These are phyloP conservation scores for Bipolaris victoriae DNA, from an alignment of 2,329 filamentous ascomycete genomes.

Conservation along the genomic window DNA sequence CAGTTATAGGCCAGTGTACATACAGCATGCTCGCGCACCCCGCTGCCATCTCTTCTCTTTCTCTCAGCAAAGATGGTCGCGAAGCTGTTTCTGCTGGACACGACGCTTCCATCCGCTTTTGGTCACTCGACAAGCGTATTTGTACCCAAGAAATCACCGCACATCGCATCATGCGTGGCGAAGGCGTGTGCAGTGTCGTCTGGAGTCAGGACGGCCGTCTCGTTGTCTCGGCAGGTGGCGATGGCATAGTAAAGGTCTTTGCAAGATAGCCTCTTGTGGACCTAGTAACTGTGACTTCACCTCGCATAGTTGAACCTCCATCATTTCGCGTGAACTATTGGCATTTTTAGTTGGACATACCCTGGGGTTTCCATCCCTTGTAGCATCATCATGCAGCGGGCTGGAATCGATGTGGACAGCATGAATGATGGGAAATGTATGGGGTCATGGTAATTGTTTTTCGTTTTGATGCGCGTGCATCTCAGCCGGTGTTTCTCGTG, in stretches of 20 bases:
- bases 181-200: constrained; percentile 90
- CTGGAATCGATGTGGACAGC: constrained; percentile 8
- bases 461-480: constrained; percentile 11
- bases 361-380: constrained; percentile 11
- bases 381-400: constrained; percentile 5
- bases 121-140: constrained; percentile 92
- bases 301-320: constrained; percentile 11
- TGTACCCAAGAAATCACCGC: constrained; percentile 96
- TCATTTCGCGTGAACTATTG: constrained; percentile 20
- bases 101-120: constrained; percentile 94
- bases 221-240: constrained; percentile 92
- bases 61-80: constrained; percentile 87
- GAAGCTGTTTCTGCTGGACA: constrained; percentile 96
- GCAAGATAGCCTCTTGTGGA: constrained; percentile 39
- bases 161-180: constrained; percentile 92
- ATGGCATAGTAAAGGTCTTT: constrained; percentile 95
- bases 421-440: constrained; percentile 24
- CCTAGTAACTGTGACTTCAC: constrained; percentile 13
- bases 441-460: constrained; percentile 22
- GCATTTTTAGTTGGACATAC: constrained; percentile 32
- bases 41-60: constrained; percentile 87
- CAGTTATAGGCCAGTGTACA: constrained; percentile 84
- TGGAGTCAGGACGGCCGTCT: constrained; percentile 96
- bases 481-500: not conserved
- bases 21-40: constrained; percentile 99